A percentile compares a stretch with the other conserved stretches of the same genome.
These are phyloP conservation scores for Triglochin maritima DNA, from an alignment of 106 monocot genomes.

Conservation along the genomic window DNA sequence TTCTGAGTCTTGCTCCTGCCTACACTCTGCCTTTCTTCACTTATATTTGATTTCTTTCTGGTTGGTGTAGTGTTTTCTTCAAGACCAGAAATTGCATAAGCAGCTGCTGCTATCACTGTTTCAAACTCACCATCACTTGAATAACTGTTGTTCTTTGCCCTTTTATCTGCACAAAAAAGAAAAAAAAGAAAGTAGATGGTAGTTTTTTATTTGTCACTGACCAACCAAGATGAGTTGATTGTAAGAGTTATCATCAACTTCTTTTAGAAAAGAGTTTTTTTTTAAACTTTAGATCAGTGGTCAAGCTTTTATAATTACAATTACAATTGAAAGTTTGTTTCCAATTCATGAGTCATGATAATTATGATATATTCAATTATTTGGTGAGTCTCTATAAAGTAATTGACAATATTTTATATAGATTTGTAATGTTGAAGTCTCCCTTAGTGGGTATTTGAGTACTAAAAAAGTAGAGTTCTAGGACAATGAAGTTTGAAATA, in stretches of 20 bases:
- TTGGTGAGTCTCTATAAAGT: too few species aligned
- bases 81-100: constrained; percentile 39
- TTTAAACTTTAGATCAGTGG: not conserved
- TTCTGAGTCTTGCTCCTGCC: constrained; percentile 22
- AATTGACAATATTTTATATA: too few species aligned
- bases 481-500: too few species aligned
- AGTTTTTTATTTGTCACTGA: not conserved
- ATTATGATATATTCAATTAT: too few species aligned
- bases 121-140: constrained; percentile 24
- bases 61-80: constrained; percentile 26
- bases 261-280: not conserved
- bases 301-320: too few species aligned
- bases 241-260: not conserved
- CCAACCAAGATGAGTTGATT: too few species aligned
- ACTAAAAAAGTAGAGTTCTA: too few species aligned
- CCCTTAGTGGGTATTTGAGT: too few species aligned
- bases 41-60: constrained; percentile 15
- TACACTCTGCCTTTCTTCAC: not conserved
- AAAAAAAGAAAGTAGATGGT: not conserved
- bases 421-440: too few species aligned
- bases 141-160: constrained; percentile 4
- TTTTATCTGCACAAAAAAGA: constrained; percentile 18
- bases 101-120: constrained; percentile 60
- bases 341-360: too few species aligned
- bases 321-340: not conserved